Evolutionary conservation across 1,284 basidiomycete genomes (phyloP), one percentile per base, ranked within the genome.

Genomic region (Crepidotus sp.): DNA sequence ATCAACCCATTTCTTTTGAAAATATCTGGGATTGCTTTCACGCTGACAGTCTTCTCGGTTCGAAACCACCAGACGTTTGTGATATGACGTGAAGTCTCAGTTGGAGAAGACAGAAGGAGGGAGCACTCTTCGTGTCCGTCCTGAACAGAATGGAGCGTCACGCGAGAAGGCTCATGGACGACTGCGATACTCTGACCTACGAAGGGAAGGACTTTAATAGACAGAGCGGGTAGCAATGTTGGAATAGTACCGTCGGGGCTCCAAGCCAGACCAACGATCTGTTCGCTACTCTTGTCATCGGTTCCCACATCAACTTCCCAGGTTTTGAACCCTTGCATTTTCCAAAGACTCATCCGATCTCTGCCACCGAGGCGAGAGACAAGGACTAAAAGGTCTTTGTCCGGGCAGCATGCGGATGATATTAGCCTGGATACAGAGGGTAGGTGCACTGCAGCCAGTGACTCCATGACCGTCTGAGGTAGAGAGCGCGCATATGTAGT

Each of bases 371-470:
- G 62, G 26, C 76, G 72, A 46, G 77, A 77, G 34, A 87, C 65
- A 7, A 88, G 64, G 14, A 80, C 66, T 8, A 87, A 64, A 22
- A 89, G 66, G 61, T 90, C 86, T 61, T 89, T 89, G 64, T 88
- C 86, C 13, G 85, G 86, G 59, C 86, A 87, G 56, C 86, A 89
- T 42, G 86, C 76, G 14, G 77, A 71, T 8, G 63, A 46, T 17
- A 84, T 61, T 18, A 88, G 56, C 32, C 78, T 74, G 40, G 72
- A 74, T 29, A 73, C 63, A 8, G 71, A 64, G 5, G 80, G 73
- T 9, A 84, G 61, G 21, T 69, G 71, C 26, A 82, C 60, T 27
- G 65, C 68, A n/a, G 77, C 75, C 39, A 86, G 67, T 36, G 74
- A 69, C 31, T 52, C 43, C 56, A 52, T 40, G 7, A 11, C 18